A percentile compares a stretch with the other conserved stretches of the same genome.
These are phyloP conservation scores for Lentinula guzmanii DNA, from an alignment of 768 basidiomycete species.

Conservation along the genomic window DNA sequence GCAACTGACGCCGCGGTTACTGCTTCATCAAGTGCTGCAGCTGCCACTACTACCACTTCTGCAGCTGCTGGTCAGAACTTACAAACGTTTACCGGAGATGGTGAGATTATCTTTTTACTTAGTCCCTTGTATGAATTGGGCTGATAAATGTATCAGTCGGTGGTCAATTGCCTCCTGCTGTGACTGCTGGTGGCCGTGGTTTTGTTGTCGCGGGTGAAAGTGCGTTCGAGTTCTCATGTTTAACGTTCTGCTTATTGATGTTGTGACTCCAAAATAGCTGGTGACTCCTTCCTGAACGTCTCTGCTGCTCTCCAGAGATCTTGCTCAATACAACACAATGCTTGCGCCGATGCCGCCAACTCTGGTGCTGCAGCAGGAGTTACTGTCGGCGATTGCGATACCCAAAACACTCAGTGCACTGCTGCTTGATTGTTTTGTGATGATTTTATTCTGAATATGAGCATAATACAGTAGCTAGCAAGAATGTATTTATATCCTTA, in stretches of 20 bases:
- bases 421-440: conserved; percentile 6
- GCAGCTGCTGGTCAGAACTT: conserved; percentile 17
- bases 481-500: conserved; percentile 6
- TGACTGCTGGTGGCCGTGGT: conserved; percentile 37
- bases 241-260: background rate
- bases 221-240: background rate
- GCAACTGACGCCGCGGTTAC: conserved; percentile 10
- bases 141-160: conserved; percentile 25
- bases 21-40: conserved; percentile 12
- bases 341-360: conserved; percentile 48
- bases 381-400: conserved; percentile 24
- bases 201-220: conserved; percentile 34
- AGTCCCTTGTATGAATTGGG: background rate
- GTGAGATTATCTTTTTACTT: conserved; percentile 21
- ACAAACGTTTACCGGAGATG: conserved; percentile 46
- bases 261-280: background rate
- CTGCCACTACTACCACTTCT: conserved; percentile 1
- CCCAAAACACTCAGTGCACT: conserved; percentile 26
- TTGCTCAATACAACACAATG: conserved; percentile 41
- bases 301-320: conserved; percentile 48
- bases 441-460: background rate
- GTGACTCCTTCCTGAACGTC: conserved; percentile 39
- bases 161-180: conserved; percentile 36
- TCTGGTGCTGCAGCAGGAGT: conserved; percentile 31
- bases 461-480: background rate